Conservation (phyloP, 306 rosid genomes). For the Glycine soja region DNA sequence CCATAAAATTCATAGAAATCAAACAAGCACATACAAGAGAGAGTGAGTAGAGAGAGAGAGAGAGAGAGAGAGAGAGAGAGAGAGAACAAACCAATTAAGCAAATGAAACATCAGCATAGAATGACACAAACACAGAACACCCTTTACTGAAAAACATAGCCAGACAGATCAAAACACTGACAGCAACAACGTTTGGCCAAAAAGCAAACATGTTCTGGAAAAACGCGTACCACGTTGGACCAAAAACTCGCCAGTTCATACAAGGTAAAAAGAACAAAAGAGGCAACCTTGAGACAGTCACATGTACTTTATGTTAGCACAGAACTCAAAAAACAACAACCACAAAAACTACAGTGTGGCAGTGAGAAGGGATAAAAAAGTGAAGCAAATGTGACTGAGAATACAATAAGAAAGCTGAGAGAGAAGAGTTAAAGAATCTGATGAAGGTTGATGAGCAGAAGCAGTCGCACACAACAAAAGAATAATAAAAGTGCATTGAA, state of each 20-base stretch:
- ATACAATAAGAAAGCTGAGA: slow-evolving; percentile 23
- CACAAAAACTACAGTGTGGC: background rate
- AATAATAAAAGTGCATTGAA: slow-evolving; percentile 1
- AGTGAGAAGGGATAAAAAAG: slow-evolving; percentile 17
- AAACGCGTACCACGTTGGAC: slow-evolving; percentile 20
- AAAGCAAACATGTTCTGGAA: slow-evolving; percentile 24
- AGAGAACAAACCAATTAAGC: background rate
- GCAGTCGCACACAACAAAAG: slow-evolving; percentile 18
- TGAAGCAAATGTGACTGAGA: slow-evolving; percentile 27
- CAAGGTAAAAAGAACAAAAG: background rate
- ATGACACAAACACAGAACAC: slow-evolving; percentile 29
- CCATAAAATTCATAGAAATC: background rate
- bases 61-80: background rate
- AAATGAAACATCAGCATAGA: slow-evolving; percentile 31
- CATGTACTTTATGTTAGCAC: slow-evolving; percentile 23
- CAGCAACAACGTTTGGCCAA: slow-evolving; percentile 4
- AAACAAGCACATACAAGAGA: background rate
- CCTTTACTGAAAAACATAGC: slow-evolving; percentile 13
- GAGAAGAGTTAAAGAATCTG: slow-evolving; percentile 38
- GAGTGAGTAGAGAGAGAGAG: too few species aligned
- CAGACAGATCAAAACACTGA: slow-evolving; percentile 20
- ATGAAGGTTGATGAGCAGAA: background rate
- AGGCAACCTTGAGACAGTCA: slow-evolving; percentile 25
- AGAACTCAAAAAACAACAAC: slow-evolving; percentile 5
- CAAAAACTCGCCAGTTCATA: slow-evolving; percentile 46